These are phyloP conservation scores for Gnetum montanum DNA, from an alignment of 75 land plant genomes.

Conservation along the genomic window DNA sequence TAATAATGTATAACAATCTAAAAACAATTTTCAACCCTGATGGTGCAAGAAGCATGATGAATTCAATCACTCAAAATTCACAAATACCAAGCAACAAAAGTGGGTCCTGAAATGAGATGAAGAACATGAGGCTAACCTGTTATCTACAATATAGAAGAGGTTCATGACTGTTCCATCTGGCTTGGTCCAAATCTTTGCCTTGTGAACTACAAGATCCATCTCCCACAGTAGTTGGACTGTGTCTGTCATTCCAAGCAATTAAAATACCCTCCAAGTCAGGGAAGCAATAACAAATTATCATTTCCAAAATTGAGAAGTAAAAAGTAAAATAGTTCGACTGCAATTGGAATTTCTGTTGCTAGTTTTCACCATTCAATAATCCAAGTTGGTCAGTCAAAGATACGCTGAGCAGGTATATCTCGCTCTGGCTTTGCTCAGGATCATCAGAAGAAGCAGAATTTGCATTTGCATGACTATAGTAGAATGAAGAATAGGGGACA, in stretches of 20 bases:
- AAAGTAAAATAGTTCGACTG: not conserved
- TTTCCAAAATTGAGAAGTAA: not conserved
- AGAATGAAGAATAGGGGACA: constrained; percentile 22
- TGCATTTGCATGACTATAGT: constrained; percentile 12
- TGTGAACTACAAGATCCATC: constrained; percentile 65
- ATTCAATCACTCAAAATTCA: too few species aligned
- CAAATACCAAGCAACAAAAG: too few species aligned
- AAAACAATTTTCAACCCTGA: too few species aligned
- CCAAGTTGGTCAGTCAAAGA: constrained; percentile 50
- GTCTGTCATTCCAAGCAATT: constrained; percentile 29
- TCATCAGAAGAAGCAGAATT: constrained; percentile 2
- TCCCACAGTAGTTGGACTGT: constrained; percentile 61
- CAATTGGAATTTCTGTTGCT: too few species aligned
- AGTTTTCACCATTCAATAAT: constrained; percentile 50
- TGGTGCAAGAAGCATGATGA: too few species aligned
- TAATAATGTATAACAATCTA: too few species aligned
- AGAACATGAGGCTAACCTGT: too few species aligned
- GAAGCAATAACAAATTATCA: too few species aligned
- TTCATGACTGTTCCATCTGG: constrained; percentile 68
- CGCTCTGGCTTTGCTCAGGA: constrained; percentile 15
- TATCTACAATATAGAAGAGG: constrained; percentile 68
- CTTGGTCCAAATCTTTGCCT: constrained; percentile 66
- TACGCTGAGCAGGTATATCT: constrained; percentile 45
- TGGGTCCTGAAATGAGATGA: too few species aligned
- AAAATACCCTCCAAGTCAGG: too few species aligned